phyloP scores from a whole-genome alignment of 2,329 filamentous ascomycete genomes.

The Scedosporium minutisporum region DNA sequence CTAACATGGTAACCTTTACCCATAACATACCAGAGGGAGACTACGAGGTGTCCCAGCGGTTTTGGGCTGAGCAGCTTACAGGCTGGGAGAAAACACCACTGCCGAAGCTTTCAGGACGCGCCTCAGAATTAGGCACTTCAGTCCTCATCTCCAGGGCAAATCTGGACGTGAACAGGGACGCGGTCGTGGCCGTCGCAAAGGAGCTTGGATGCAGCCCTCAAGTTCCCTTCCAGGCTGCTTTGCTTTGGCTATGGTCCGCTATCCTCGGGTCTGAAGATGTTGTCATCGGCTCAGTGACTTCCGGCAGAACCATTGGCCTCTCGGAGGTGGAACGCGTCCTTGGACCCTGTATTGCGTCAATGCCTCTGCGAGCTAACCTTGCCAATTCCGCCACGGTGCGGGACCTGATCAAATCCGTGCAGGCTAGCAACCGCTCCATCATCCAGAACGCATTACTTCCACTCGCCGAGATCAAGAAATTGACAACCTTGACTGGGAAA shows the following conservation, averaged over 20 bases:
- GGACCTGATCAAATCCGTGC: conserved; percentile 55
- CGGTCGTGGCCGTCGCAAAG: conserved; percentile 23
- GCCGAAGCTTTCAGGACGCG: conserved; percentile 43
- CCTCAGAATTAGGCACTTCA: not conserved
- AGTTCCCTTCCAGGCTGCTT: conserved; percentile 64
- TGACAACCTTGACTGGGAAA: conserved; percentile 42
- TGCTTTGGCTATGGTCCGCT: conserved; percentile 54
- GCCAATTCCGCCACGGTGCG: conserved; percentile 36
- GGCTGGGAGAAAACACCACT: conserved; percentile 44
- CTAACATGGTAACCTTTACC: conserved; percentile 43
- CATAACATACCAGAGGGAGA: conserved; percentile 15
- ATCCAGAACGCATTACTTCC: conserved; percentile 56
- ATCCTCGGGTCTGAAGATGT: conserved; percentile 59
- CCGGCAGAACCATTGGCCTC: conserved; percentile 68
- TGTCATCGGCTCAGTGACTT: conserved; percentile 69
- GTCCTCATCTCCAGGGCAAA: not conserved
- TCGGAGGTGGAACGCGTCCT: conserved; percentile 60
- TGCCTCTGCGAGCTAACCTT: conserved; percentile 61
- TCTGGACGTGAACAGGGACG: not conserved
- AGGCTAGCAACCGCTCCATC: conserved; percentile 54
- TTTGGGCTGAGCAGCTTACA: conserved; percentile 61
- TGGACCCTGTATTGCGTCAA: conserved; percentile 69
- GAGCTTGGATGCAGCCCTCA: conserved; percentile 49
- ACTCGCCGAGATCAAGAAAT: conserved; percentile 59
- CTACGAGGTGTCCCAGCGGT: conserved; percentile 39